phyloP scores from a whole-genome alignment of 2,329 filamentous ascomycete species.

The Daldinia sp. region DNA sequence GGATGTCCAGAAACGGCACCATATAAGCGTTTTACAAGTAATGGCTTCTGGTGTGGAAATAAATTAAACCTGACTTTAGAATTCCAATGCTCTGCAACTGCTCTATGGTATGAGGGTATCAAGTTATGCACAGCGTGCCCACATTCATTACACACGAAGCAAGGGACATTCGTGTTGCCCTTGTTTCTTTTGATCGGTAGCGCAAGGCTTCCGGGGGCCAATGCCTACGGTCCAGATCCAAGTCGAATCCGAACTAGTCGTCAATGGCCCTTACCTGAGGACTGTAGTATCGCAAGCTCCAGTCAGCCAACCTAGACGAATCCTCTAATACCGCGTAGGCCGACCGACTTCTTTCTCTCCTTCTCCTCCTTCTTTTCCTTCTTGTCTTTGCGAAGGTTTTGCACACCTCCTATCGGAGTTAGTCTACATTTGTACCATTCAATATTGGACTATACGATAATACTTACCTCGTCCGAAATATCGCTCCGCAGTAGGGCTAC shows the following conservation, averaged over 20 bases:
- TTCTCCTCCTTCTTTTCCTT: conserved; percentile 64
- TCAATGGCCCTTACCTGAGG: not conserved
- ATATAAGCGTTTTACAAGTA: not conserved
- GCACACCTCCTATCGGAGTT: conserved; percentile 58
- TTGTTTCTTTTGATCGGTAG: not conserved
- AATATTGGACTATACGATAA: conserved; percentile 54
- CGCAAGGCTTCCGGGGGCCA: not conserved
- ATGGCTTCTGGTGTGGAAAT: not conserved
- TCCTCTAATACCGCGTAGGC: conserved; percentile 56
- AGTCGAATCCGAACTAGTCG: not conserved
- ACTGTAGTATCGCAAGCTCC: not conserved
- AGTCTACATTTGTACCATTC: conserved; percentile 60
- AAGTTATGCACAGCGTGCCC: not conserved
- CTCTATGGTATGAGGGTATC: conserved; percentile 8
- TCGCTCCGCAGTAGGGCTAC: conserved; percentile 56
- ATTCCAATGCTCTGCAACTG: not conserved
- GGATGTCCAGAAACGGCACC: not conserved
- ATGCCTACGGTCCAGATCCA: not conserved
- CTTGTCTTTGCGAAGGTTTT: conserved; percentile 60
- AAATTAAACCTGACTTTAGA: not conserved
- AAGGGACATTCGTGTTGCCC: conserved; percentile 6
- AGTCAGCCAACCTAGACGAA: conserved; percentile 47
- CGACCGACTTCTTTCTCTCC: conserved; percentile 56
- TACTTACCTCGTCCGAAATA: conserved; percentile 62
- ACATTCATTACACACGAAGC: not conserved